Conservation (phyloP, 164 flowering plant species). For the Aristolochia fimbriata region DNA sequence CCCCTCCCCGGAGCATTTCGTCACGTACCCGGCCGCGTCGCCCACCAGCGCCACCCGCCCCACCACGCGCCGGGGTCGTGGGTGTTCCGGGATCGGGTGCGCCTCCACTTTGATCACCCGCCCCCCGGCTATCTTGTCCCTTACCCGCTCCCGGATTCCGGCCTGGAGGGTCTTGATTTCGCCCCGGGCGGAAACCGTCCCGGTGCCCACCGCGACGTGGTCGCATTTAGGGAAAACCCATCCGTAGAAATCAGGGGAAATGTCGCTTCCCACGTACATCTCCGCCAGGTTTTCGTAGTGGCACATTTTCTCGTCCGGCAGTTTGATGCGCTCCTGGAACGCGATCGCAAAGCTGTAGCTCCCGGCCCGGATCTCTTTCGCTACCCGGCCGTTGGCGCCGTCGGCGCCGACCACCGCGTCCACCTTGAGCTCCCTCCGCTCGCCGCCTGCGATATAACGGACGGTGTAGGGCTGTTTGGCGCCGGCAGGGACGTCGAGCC, state of each 20-base stretch:
- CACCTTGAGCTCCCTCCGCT: constrained; percentile 27
- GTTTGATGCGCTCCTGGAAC: constrained; percentile 56
- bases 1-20: constrained; percentile 80
- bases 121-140: constrained; percentile 59
- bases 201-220: constrained; percentile 90
- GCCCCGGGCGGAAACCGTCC: constrained; percentile 52
- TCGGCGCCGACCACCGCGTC: constrained; percentile 81
- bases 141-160: constrained; percentile 45
- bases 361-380: constrained; percentile 60
- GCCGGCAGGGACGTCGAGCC: constrained; percentile 34
- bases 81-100: constrained; percentile 87
- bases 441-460: constrained; percentile 24
- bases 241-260: constrained; percentile 68
- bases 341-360: constrained; percentile 68
- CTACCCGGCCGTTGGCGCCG: constrained; percentile 69
- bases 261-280: constrained; percentile 61
- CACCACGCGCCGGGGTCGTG: constrained; percentile 45
- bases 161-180: constrained; percentile 50
- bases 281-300: constrained; percentile 56
- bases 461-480: constrained; percentile 34
- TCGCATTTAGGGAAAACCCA: constrained; percentile 79
- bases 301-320: constrained; percentile 59
- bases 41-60: constrained; percentile 71
- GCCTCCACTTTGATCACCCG: constrained; percentile 73
- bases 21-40: constrained; percentile 80